These are phyloP conservation scores for Lasiodiplodia sp. DNA, from an alignment of 2,329 filamentous ascomycete species.

Conservation along the genomic window DNA sequence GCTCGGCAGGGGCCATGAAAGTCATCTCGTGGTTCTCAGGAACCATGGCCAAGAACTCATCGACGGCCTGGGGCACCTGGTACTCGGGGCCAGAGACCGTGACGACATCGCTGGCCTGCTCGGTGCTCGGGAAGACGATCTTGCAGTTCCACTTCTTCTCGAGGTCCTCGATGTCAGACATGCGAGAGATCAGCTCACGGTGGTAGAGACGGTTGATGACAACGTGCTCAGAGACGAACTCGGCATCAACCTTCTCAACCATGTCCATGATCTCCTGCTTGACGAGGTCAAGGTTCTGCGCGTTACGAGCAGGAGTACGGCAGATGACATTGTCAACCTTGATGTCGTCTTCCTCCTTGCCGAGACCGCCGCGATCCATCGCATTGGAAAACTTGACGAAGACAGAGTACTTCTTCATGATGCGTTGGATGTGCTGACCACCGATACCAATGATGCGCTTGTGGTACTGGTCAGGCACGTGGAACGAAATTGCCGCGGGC, in stretches of 20 bases:
- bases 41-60: constrained; percentile 97
- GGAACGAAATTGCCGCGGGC: constrained; percentile 98
- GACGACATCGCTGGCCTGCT: constrained; percentile 95
- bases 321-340: constrained; percentile 99
- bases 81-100: constrained; percentile 96
- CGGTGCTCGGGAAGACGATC: constrained; percentile 96
- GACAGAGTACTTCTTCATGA: constrained; percentile 99
- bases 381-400: constrained; percentile 99
- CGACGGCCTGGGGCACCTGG: constrained; percentile 95
- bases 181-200: constrained; percentile 86
- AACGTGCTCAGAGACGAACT: constrained; percentile 93
- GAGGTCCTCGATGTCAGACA: constrained; percentile 88
- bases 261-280: constrained; percentile 99
- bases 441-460: constrained; percentile 99
- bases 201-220: constrained; percentile 95
- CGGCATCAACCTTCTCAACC: constrained; percentile 97
- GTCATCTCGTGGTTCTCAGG: constrained; percentile 94
- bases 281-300: constrained; percentile 93
- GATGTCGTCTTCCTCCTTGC: constrained; percentile 96
- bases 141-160: constrained; percentile 99
- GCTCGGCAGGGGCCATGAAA: constrained; percentile 75
- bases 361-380: constrained; percentile 93
- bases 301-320: constrained; percentile 94
- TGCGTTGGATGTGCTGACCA: constrained; percentile 97
- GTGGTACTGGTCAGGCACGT: constrained; percentile 98